Percentiles rank a stretch among this genome's conserved stretches.
Conservation (phyloP, 371 early-diverging fungal genomes). For the Fennellomyces sp. region DNA sequence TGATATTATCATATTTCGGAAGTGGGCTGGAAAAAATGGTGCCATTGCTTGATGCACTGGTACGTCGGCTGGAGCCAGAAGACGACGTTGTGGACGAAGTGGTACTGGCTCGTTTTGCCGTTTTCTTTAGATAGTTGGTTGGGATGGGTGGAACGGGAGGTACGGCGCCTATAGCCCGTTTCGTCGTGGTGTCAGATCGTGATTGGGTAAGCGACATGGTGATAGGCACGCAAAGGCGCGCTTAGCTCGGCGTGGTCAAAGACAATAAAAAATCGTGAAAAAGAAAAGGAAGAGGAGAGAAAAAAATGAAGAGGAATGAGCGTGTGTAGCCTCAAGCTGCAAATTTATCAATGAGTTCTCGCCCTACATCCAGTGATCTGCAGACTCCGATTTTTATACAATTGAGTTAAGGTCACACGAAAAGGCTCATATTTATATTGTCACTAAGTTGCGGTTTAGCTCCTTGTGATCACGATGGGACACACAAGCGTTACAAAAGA, state of each 20-base stretch:
- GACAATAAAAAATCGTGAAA: too few species aligned
- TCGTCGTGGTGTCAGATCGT: neutral
- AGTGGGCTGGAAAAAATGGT: constrained; percentile 3
- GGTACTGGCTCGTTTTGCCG: neutral
- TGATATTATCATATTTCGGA: constrained; percentile 10
- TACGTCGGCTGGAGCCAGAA: neutral
- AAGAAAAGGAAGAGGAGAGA: neutral
- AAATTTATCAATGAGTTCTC: constrained; percentile 3
- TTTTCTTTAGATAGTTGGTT: neutral
- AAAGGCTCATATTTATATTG: neutral
- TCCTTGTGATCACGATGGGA: too few species aligned
- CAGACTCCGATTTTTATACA: neutral
- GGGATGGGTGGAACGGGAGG: neutral
- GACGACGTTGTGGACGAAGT: neutral
- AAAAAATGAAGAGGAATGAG: neutral
- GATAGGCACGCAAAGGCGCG: neutral
- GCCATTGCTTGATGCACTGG: constrained; percentile 7
- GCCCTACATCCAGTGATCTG: neutral
- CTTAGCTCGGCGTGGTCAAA: neutral
- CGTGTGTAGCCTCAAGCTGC: neutral
- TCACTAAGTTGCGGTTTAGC: too few species aligned
- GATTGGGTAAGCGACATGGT: neutral
- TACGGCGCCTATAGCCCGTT: neutral
- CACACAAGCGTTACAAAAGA: too few species aligned
- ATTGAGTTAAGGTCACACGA: constrained; percentile 1